Conservation (phyloP, 495 filamentous ascomycete species). For the Amniculicola lignicola region DNA sequence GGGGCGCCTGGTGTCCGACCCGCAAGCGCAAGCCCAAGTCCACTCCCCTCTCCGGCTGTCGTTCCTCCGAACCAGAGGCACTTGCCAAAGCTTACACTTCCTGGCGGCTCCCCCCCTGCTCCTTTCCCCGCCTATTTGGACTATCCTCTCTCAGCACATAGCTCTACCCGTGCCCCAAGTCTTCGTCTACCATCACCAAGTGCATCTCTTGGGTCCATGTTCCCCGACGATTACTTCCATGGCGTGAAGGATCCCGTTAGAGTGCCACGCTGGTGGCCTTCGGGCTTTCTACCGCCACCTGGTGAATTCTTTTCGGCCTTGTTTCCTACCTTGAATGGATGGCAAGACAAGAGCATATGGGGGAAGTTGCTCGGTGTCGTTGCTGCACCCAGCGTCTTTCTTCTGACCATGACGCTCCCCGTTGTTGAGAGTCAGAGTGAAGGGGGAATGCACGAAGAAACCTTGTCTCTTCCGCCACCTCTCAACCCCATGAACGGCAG, state of each 20-base stretch:
- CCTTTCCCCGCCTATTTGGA: conserved; percentile 55
- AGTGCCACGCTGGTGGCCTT: conserved; percentile 63
- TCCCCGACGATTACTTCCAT: conserved; percentile 34
- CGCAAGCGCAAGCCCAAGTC: conserved; percentile 33
- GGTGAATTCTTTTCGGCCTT: conserved; percentile 67
- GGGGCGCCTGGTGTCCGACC: conserved; percentile 2
- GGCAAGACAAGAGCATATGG: conserved; percentile 70
- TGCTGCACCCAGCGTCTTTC: conserved; percentile 83
- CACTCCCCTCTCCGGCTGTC: conserved; percentile 13
- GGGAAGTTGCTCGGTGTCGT: conserved; percentile 74
- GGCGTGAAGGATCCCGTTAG: conserved; percentile 21
- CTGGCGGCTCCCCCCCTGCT: conserved; percentile 42
- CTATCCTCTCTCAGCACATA: conserved; percentile 34
- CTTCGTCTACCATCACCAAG: conserved; percentile 52
- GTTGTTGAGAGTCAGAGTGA: conserved; percentile 69
- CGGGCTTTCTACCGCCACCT: conserved; percentile 64
- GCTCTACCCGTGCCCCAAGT: conserved; percentile 45
- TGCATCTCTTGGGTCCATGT: conserved; percentile 51
- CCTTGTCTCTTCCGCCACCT: conserved; percentile 34
- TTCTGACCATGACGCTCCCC: conserved; percentile 88
- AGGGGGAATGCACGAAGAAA: conserved; percentile 45
- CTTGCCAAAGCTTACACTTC: conserved; percentile 24
- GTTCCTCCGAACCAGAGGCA: conserved; percentile 9
- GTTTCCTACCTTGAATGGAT: conserved; percentile 83
- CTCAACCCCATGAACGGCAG: conserved; percentile 43